These are phyloP conservation scores for Nakaseomyces sp. DNA, from an alignment of 1,139 yeast species.

Conservation along the genomic window DNA sequence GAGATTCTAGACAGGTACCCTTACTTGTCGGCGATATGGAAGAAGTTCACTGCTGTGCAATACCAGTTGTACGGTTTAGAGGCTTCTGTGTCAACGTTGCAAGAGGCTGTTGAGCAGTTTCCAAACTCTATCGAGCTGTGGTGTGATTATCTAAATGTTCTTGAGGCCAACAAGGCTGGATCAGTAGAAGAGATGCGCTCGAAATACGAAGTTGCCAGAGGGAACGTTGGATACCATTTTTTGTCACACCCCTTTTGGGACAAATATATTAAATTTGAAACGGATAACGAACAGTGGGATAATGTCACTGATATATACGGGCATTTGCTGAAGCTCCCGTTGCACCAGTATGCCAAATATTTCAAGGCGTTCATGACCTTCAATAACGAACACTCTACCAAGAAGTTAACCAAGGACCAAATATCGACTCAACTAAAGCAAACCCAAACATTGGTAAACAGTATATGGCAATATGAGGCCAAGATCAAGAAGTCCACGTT, in stretches of 20 bases:
- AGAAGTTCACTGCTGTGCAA: constrained; percentile 44
- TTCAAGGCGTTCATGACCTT: constrained; percentile 43
- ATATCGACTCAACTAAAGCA: constrained; percentile 36
- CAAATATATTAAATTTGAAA: constrained; percentile 44
- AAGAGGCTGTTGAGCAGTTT: constrained; percentile 40
- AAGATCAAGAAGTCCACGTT: constrained; percentile 40
- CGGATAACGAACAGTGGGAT: constrained; percentile 21
- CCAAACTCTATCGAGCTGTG: constrained; percentile 58
- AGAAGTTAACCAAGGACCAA: constrained; percentile 18
- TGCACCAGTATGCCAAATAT: constrained; percentile 63
- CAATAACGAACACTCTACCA: constrained; percentile 26
- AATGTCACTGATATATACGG: constrained; percentile 36
- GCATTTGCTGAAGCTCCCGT: constrained; percentile 44
- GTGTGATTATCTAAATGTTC: constrained; percentile 52
- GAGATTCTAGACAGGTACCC: constrained; percentile 46
- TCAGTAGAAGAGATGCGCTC: constrained; percentile 32
- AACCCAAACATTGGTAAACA: constrained; percentile 45
- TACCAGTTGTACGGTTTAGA: constrained; percentile 48
- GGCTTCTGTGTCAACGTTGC: constrained; percentile 40
- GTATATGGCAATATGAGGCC: constrained; percentile 56
- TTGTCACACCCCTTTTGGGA: constrained; percentile 63
- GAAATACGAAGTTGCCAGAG: constrained; percentile 37
- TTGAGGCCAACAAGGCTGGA: constrained; percentile 34
- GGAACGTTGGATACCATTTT: constrained; percentile 47
- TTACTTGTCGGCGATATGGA: constrained; percentile 52